These are phyloP conservation scores for Phlebiopsis gigantea DNA, from an alignment of 768 basidiomycete genomes.

Conservation along the genomic window DNA sequence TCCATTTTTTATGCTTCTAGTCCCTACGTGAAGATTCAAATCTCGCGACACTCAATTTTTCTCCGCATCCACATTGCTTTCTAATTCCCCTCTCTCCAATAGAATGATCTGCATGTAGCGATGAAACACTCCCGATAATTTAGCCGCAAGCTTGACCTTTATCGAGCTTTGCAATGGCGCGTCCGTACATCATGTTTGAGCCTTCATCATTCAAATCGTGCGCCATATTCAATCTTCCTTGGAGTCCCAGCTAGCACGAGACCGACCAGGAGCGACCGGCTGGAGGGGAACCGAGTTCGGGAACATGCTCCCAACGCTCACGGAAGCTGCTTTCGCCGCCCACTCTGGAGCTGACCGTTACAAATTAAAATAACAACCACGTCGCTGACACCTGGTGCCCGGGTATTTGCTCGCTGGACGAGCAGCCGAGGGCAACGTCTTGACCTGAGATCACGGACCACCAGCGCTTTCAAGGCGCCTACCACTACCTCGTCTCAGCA, in stretches of 20 bases:
- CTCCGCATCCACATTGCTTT: too few relatives aligned
- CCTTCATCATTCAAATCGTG: too few relatives aligned
- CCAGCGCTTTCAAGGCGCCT: background rate
- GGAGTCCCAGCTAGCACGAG: background rate
- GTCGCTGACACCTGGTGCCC: background rate
- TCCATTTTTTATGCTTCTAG: constrained; percentile 1
- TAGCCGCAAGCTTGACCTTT: too few relatives aligned
- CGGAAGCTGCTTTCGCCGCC: background rate
- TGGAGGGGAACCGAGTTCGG: background rate
- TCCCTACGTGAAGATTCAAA: too few relatives aligned
- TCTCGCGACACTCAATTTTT: background rate
- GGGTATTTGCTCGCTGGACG: background rate
- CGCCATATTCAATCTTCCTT: background rate
- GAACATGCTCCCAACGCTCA: background rate
- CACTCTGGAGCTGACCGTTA: background rate
- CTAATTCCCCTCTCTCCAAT: too few relatives aligned
- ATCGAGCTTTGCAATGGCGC: too few relatives aligned
- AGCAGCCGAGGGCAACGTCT: background rate
- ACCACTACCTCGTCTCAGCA: background rate
- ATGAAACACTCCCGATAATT: too few relatives aligned
- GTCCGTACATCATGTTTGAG: too few relatives aligned
- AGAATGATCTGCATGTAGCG: too few relatives aligned
- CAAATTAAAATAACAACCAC: background rate
- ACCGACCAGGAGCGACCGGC: background rate
- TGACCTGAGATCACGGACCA: background rate